Evolutionary conservation across 257 asterid genomes (phyloP).

Genomic region (Eucommia ulmoides): DNA sequence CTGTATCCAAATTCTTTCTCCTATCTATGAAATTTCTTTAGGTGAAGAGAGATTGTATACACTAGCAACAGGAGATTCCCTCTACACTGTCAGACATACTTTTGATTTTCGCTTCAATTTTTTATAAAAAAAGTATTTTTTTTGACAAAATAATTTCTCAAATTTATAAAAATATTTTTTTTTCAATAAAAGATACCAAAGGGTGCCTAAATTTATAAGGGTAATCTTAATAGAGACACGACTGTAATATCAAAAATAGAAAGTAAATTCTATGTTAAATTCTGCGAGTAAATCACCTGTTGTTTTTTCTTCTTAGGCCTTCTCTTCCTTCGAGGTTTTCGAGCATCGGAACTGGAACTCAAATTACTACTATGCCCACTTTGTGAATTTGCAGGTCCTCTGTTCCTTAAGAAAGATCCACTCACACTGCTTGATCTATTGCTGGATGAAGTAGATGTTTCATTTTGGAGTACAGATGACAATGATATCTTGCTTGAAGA

Average conservation of each 20-base stretch:
- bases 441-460: slow-evolving; percentile 56
- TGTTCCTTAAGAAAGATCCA: slow-evolving; percentile 31
- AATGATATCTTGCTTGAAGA: slow-evolving; percentile 40
- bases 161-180: too few species aligned
- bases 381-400: slow-evolving; percentile 38
- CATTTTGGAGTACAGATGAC: slow-evolving; percentile 27
- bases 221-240: too few species aligned
- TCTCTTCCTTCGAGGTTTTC: slow-evolving; percentile 83
- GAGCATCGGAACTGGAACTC: slow-evolving; percentile 44
- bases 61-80: too few species aligned
- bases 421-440: slow-evolving; percentile 56
- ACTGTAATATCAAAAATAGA: not conserved
- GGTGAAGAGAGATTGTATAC: too few species aligned
- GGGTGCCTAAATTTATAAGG: too few species aligned
- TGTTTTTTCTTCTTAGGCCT: slow-evolving; percentile 95
- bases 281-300: slow-evolving; percentile 14
- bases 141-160: too few species aligned
- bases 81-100: too few species aligned
- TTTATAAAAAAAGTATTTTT: too few species aligned
- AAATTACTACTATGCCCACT: slow-evolving; percentile 50
- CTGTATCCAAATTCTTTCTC: too few species aligned
- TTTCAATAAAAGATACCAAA: too few species aligned
- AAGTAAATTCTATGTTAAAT: not conserved
- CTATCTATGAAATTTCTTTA: too few species aligned
- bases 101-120: too few species aligned